A percentile compares a stretch with the other conserved stretches of the same genome.
Conservation (phyloP, 1,284 basidiomycete species). For the Sporisorium sorghi region DNA sequence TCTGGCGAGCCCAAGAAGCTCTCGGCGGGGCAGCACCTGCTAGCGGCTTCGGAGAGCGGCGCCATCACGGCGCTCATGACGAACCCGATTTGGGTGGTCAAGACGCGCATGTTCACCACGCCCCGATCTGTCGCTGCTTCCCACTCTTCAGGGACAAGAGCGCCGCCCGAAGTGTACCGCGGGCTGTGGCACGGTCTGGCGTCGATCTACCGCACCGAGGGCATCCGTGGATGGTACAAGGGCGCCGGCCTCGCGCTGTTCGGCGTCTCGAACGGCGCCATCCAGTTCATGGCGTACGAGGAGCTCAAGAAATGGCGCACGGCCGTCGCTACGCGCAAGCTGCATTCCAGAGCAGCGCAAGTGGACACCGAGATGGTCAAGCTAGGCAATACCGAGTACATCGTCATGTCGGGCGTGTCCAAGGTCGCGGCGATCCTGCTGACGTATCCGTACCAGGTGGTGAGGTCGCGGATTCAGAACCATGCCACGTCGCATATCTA, state of each 20-base stretch:
- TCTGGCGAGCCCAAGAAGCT: conserved; percentile 69
- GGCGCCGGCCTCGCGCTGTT: conserved; percentile 89
- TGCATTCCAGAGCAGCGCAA: not conserved
- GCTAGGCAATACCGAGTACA: conserved; percentile 84
- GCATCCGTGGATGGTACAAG: conserved; percentile 83
- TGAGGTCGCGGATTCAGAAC: conserved; percentile 89
- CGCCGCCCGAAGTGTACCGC: conserved; percentile 50
- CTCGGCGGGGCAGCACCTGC: conserved; percentile 82
- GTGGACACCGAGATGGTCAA: conserved; percentile 41
- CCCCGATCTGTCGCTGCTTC: conserved; percentile 69
- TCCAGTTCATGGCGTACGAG: conserved; percentile 97
- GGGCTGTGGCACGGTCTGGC: conserved; percentile 59
- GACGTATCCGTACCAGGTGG: conserved; percentile 98
- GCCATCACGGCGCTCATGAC: conserved; percentile 92
- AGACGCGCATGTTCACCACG: conserved; percentile 95
- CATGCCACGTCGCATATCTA: conserved; percentile 73
- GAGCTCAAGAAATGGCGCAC: conserved; percentile 89
- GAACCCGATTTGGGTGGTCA: conserved; percentile 98
- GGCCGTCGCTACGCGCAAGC: conserved; percentile 25
- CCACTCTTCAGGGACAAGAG: conserved; percentile 1
- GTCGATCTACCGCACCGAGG: conserved; percentile 72
- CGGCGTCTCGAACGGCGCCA: conserved; percentile 93
- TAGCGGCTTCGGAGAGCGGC: conserved; percentile 92
- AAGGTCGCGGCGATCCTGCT: conserved; percentile 85
- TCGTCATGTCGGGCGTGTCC: conserved; percentile 88